A percentile compares a stretch with the other conserved stretches of the same genome.
Evolutionary conservation across 768 basidiomycete genomes (phyloP).

Genomic region (Xanthoconium purpureum): DNA sequence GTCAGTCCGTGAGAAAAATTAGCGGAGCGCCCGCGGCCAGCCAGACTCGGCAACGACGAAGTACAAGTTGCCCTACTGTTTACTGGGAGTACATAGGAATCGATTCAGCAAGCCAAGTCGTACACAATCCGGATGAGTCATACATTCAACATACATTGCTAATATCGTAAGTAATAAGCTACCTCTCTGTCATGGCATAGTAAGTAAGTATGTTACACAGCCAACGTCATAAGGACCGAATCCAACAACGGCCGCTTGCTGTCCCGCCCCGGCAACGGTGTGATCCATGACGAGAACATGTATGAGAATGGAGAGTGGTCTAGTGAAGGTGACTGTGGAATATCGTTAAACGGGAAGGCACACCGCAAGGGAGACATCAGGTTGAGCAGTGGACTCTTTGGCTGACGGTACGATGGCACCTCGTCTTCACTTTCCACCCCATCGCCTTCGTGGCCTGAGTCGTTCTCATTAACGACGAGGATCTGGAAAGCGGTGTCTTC

Average conservation of each 20-base stretch:
- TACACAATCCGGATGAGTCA: too few species aligned
- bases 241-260: constrained; percentile 14
- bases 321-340: constrained; percentile 13
- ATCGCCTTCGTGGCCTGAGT: neutral
- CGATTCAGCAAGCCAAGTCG: too few species aligned
- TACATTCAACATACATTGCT: too few species aligned
- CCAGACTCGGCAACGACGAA: too few species aligned
- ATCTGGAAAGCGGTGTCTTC: constrained; percentile 1
- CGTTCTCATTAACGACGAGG: constrained; percentile 5
- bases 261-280: constrained; percentile 6
- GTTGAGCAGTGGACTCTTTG: constrained; percentile 6
- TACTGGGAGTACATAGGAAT: too few species aligned
- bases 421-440: neutral
- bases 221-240: constrained; percentile 11
- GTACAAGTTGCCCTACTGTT: too few species aligned
- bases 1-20: too few species aligned
- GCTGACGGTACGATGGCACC: neutral
- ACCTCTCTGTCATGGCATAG: too few species aligned
- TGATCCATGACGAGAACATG: constrained; percentile 21
- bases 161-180: too few species aligned
- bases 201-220: neutral
- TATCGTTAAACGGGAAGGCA: constrained; percentile 6
- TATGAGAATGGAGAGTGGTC: constrained; percentile 7
- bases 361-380: constrained; percentile 8
- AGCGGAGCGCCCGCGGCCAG: too few species aligned